Conservation (phyloP, 1,139 yeast genomes). For the Hemisphaericaspora subhashii region DNA sequence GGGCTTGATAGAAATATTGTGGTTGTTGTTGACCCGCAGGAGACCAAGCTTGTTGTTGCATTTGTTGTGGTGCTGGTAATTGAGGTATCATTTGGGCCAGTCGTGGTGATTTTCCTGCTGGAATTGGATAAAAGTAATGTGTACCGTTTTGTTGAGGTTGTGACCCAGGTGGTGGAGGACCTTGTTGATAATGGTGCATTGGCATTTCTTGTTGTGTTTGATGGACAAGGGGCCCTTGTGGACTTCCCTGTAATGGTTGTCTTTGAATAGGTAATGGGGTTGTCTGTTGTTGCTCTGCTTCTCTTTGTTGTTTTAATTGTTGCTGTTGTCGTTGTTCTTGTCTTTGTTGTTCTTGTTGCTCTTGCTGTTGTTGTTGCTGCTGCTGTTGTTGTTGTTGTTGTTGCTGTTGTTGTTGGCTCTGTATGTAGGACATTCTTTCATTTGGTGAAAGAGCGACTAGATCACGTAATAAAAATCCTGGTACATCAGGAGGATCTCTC, state of each 20-base stretch:
- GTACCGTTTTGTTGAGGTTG: conserved; percentile 13
- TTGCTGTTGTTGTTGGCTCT: conserved; percentile 19
- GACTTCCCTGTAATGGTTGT: conserved; percentile 12
- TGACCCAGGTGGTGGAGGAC: conserved; percentile 12
- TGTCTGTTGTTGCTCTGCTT: conserved; percentile 9
- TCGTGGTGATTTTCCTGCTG: conserved; percentile 22
- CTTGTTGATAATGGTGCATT: conserved; percentile 10
- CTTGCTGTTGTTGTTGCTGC: conserved; percentile 9
- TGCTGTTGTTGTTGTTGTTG: conserved; percentile 11
- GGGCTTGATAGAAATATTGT: conserved; percentile 20
- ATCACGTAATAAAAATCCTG: conserved; percentile 47
- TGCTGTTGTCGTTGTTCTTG: conserved; percentile 12
- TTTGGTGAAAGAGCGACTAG: conserved; percentile 44
- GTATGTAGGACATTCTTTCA: conserved; percentile 42
- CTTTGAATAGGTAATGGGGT: conserved; percentile 15
- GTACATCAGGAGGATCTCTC: conserved; percentile 52
- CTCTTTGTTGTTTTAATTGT: conserved; percentile 12
- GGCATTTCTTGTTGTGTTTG: conserved; percentile 18
- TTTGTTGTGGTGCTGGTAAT: conserved; percentile 24
- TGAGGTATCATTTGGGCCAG: conserved; percentile 19
- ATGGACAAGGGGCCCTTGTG: conserved; percentile 9
- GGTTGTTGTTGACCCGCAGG: conserved; percentile 22
- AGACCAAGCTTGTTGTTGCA: conserved; percentile 26
- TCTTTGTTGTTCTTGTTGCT: conserved; percentile 10
- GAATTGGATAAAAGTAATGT: conserved; percentile 19